Base-by-base conservation (phyloP, 1,284 basidiomycete species). In the Trichosporon asahii region DNA sequence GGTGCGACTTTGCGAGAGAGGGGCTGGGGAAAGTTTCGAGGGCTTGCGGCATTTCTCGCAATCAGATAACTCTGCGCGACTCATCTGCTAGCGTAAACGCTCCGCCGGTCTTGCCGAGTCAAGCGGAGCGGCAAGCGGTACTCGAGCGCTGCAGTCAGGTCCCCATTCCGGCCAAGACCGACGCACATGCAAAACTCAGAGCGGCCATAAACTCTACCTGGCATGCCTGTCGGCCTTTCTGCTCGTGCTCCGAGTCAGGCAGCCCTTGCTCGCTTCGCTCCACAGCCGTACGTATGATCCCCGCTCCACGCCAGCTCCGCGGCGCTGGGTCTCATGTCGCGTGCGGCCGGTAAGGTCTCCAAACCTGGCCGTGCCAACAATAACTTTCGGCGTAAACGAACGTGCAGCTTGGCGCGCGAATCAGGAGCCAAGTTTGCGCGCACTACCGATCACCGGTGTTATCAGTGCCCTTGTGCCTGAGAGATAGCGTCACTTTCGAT, bases 381-480 rank as follows among this genome's bases (percentile, higher is more conserved):
- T 44, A 44, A 12, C 40, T 12, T 12, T 44, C 40, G 40, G 18
- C n/a, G 40, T n/a, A 18, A n/a, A 44, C 37, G 40, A 44, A 44
- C 40, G 40, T 44, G 40, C 40, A n/a, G 40, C 6, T n/a, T 4
- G 18, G 15, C 6, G 6, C 40, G 21, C 49, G 21, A 53, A 53
- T 53, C n/a, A 53, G 11, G 18, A 23, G 18, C 49, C 11, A 23
- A 18, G 49, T 9, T 25, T 53, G 18, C n/a, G 40, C 40, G 40
- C 40, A n/a, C 40, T 18, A 44, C 21, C 49, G 49, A 53, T 53
- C 49, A 23, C 49, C n/a, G 21, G 49, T 21, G 49, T 53, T 53
- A 53, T 53, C 49, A 25, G 49, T 53, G 49, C n/a, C 49, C 23
- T 53, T 53, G 49, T 53, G 49, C 49, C 49, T 53, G 49, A 53